Evolutionary conservation across 2,329 filamentous ascomycete genomes (phyloP).

Genomic region (Ophiocordyceps camponoti-rufipedis): DNA sequence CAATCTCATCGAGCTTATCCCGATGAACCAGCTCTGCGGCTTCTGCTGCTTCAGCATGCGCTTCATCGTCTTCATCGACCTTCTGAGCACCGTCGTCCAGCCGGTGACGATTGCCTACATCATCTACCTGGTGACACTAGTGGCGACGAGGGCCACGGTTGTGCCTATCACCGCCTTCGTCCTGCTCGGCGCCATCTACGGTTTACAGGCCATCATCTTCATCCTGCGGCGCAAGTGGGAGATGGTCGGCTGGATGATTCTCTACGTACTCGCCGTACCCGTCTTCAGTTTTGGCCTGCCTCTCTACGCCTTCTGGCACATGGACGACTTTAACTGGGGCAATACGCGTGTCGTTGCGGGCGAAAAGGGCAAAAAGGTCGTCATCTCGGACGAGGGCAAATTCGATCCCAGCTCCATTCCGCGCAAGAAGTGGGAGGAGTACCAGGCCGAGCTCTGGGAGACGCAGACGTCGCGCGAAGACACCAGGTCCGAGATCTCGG

Average conservation of each 20-base stretch:
- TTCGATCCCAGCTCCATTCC: slow-evolving; percentile 88
- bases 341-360: slow-evolving; percentile 95
- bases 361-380: slow-evolving; percentile 78
- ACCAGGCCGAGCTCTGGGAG: slow-evolving; percentile 96
- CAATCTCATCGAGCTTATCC: slow-evolving; percentile 90
- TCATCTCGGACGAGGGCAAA: slow-evolving; percentile 93
- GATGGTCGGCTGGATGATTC: slow-evolving; percentile 98
- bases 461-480: slow-evolving; percentile 73
- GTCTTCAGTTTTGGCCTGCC: slow-evolving; percentile 84
- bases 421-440: slow-evolving; percentile 98
- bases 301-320: slow-evolving; percentile 94
- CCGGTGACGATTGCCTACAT: slow-evolving; percentile 86
- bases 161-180: slow-evolving; percentile 79
- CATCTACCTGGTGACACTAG: slow-evolving; percentile 65
- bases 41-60: slow-evolving; percentile 99
- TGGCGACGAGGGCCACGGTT: slow-evolving; percentile 40
- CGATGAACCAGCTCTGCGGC: slow-evolving; percentile 83
- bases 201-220: slow-evolving; percentile 93
- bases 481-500: slow-evolving; percentile 71
- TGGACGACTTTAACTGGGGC: slow-evolving; percentile 99
- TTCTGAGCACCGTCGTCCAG: slow-evolving; percentile 80
- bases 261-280: slow-evolving; percentile 81
- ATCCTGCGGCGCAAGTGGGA: slow-evolving; percentile 95
- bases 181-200: slow-evolving; percentile 86
- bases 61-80: slow-evolving; percentile 88